phyloP scores from a whole-genome alignment of 129 eudicot genomes.

The Daucus carota region DH1_v3.0 NC_030386.2:13068501-13069000 shows the following conservation, averaged over 20 bases:
- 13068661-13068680: too few relatives aligned
- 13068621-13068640: too few relatives aligned
- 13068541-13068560: not conserved
- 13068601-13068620: too few relatives aligned
- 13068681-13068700: slow-evolving; percentile 41
- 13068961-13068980: slow-evolving; percentile 13
- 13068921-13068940: not conserved
- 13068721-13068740: slow-evolving; percentile 32
- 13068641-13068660: too few relatives aligned
- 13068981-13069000: slow-evolving; percentile 18
- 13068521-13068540: not conserved
- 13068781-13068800: too few relatives aligned
- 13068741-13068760: slow-evolving; percentile 13
- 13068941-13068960: slow-evolving; percentile 13
- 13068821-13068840: too few relatives aligned
- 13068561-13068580: not conserved
- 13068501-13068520: slow-evolving; percentile 35
- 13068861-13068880: not conserved
- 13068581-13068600: slow-evolving; percentile 20
- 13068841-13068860: not conserved
- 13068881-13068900: slow-evolving; percentile 16
- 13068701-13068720: slow-evolving; percentile 34
- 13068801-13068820: too few relatives aligned
- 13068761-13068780: not conserved
- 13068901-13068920: slow-evolving; percentile 15